phyloP scores from a whole-genome alignment of 768 basidiomycete genomes.

The Termitomyces sp. region DNA sequence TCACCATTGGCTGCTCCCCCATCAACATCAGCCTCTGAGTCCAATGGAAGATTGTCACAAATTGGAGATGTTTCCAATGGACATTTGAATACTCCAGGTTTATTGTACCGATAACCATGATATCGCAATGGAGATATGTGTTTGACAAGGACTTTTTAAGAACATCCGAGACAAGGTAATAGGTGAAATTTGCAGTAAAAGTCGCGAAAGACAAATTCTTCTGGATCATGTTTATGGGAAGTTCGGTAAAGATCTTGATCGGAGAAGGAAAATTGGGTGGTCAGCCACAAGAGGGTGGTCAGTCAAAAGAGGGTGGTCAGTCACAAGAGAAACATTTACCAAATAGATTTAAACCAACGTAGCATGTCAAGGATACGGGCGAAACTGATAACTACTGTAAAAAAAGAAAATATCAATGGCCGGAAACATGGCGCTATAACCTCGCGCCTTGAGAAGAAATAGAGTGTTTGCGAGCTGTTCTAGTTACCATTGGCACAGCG shows the following conservation, averaged over 20 bases:
- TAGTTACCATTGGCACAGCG: too few species aligned
- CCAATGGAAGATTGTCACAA: neutral
- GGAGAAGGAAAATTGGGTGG: neutral
- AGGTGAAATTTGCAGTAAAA: neutral
- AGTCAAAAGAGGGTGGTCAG: neutral
- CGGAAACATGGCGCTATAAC: neutral
- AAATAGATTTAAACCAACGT: too few species aligned
- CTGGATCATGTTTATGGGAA: neutral
- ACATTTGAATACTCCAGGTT: neutral
- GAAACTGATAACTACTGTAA: too few species aligned
- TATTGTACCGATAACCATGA: neutral
- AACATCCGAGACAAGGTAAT: too few species aligned
- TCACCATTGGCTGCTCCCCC: slow-evolving; percentile 16
- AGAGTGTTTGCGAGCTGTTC: too few species aligned
- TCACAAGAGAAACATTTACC: neutral
- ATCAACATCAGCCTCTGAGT: neutral
- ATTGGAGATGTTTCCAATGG: neutral
- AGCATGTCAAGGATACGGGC: too few species aligned
- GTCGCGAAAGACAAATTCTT: neutral
- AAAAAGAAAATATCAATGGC: neutral
- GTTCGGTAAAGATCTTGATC: too few species aligned
- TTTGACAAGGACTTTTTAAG: neutral
- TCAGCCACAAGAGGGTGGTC: neutral
- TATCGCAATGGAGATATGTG: neutral
- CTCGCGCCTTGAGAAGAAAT: too few species aligned